These are phyloP conservation scores for Polygonum aviculare DNA, from an alignment of 148 eudicot genomes.

Conservation along the genomic window DNA sequence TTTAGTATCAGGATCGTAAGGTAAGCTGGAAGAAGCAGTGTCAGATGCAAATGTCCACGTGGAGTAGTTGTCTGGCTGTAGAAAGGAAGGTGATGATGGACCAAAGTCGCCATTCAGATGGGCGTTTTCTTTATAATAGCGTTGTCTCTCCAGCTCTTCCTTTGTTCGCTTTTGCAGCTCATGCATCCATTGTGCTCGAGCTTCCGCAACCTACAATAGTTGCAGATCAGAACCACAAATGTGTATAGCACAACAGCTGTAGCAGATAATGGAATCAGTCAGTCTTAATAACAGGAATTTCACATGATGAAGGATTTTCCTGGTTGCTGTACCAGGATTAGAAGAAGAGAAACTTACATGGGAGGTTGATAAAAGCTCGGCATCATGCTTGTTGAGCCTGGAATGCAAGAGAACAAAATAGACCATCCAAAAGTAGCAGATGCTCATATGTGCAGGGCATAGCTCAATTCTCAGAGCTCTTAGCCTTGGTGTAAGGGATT, in stretches of 20 bases:
- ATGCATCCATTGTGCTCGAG: slow-evolving; percentile 79
- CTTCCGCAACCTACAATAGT: slow-evolving; percentile 41
- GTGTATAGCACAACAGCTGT: background rate
- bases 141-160: slow-evolving; percentile 32
- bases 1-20: slow-evolving; percentile 34
- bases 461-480: slow-evolving; percentile 89
- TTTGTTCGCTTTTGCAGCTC: slow-evolving; percentile 69
- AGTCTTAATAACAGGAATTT: no score
- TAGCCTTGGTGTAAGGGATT: slow-evolving; percentile 56
- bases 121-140: slow-evolving; percentile 25
- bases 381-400: slow-evolving; percentile 68
- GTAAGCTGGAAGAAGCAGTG: slow-evolving; percentile 24
- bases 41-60: slow-evolving; percentile 32
- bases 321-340: background rate
- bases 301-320: background rate
- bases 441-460: slow-evolving; percentile 75
- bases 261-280: no score
- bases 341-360: slow-evolving; percentile 32
- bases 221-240: background rate
- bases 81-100: slow-evolving; percentile 15
- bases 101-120: slow-evolving; percentile 31
- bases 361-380: slow-evolving; percentile 57
- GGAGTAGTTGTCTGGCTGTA: background rate
- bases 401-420: slow-evolving; percentile 81
- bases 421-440: slow-evolving; percentile 82